Evolutionary conservation across 2,329 filamentous ascomycete species (phyloP), one percentile per base, ranked within the genome.

Genomic region (Verticillium nonalfalfae): DNA sequence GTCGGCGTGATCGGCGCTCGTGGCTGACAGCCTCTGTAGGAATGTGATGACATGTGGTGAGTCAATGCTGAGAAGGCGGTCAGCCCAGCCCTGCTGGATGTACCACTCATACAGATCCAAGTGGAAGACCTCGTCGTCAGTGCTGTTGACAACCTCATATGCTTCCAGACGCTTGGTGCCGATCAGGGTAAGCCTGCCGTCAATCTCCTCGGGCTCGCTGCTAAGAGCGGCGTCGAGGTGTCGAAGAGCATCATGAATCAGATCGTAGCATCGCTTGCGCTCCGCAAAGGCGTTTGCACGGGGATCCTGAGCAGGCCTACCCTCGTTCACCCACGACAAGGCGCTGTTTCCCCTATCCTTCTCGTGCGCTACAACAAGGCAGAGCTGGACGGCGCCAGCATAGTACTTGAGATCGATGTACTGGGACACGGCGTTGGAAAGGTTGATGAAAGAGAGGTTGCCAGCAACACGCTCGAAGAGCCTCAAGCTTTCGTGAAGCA

Each of bases 21-120:
- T 86, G 4, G 80, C 78, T 1, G 92, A 90, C 62, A 92, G 88
- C 59, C 90, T 87, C 69, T 91, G 82, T 2, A 99, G 84, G 72
- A 97, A 99, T 2, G 88, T 90, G 52, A 96, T 84, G 33, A 98
- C 92, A 69, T 93, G 93, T 0, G 89, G 85, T 5, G 93, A 96
- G 61, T 93, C 85, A 59, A 95, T 92, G 39, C 89, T 87, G 38
- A 99, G 84, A 34, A 99, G 84, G 14, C 93, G 89, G 65, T 97
- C 92, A 10, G 86, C 90, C 87, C 91, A 93, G 18, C 90, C 89
- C 72, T 93, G 88, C 60, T 84, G 77, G 66, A 98, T 87, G 74
- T 99, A 99, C 94, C 95, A 99, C 70, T 97, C 93, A 72, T 97
- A 99, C n/a, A 99, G 82, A 69, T 91, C 92, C 64, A 91, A 96